A percentile compares a stretch with the other conserved stretches of the same genome.
phyloP scores from a whole-genome alignment of 1,139 yeast genomes.

The Kodamaea anthophila region DNA sequence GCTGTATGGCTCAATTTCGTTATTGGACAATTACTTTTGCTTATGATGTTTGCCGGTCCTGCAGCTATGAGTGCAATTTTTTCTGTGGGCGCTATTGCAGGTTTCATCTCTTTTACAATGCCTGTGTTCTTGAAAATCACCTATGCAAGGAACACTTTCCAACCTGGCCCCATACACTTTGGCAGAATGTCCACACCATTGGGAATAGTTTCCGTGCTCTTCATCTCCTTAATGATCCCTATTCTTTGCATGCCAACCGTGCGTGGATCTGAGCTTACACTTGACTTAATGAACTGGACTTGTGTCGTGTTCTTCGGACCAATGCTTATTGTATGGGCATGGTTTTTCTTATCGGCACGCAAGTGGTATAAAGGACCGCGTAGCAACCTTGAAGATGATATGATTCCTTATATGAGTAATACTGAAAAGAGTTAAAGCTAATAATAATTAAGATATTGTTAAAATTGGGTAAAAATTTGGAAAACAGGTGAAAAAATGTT shows the following conservation, averaged over 20 bases:
- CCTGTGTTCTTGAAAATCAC: constrained; percentile 63
- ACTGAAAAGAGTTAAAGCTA: background rate
- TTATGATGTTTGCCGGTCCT: constrained; percentile 61
- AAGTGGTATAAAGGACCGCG: constrained; percentile 65
- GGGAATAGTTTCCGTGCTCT: constrained; percentile 35
- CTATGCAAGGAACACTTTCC: constrained; percentile 47
- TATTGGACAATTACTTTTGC: constrained; percentile 51
- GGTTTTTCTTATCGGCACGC: constrained; percentile 54
- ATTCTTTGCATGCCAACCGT: constrained; percentile 60
- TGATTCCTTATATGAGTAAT: background rate
- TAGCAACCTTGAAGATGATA: constrained; percentile 43
- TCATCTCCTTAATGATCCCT: constrained; percentile 58
- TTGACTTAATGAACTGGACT: constrained; percentile 65
- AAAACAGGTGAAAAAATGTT: no score
- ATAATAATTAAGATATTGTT: no score
- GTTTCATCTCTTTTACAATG: constrained; percentile 63
- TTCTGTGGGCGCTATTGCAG: constrained; percentile 72
- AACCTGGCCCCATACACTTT: constrained; percentile 66
- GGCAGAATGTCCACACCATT: constrained; percentile 51
- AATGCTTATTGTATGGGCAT: constrained; percentile 43
- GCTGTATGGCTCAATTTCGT: constrained; percentile 63
- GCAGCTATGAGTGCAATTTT: constrained; percentile 72
- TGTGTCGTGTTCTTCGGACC: constrained; percentile 63
- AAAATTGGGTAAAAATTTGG: no score
- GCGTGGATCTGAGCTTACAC: constrained; percentile 40